Percentiles rank a stretch among this genome's conserved stretches.
These are phyloP conservation scores for Bretschneidera sinensis DNA, from an alignment of 345 rosid genomes.

Conservation along the genomic window DNA sequence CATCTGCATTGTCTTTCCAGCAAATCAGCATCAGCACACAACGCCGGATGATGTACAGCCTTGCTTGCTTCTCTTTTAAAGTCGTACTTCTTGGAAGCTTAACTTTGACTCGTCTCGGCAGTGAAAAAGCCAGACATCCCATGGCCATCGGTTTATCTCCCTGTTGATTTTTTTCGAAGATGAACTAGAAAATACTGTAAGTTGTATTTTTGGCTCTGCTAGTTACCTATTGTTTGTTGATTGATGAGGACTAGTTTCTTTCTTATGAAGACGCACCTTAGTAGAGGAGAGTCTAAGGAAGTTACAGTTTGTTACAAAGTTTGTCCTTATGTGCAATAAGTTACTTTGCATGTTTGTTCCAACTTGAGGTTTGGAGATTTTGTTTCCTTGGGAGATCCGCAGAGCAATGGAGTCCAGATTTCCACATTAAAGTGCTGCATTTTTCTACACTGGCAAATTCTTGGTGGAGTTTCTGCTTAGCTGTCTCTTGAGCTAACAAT, in stretches of 20 bases:
- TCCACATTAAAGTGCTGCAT: conserved; percentile 8
- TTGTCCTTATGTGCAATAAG: conserved; percentile 15
- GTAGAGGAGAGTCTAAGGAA: conserved; percentile 5
- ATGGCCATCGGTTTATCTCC: conserved; percentile 11
- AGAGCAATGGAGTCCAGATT: conserved; percentile 2
- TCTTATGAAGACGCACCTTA: conserved; percentile 1
- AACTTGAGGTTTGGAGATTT: conserved; percentile 2
- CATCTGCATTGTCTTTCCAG: conserved; percentile 31
- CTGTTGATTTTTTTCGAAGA: conserved; percentile 7
- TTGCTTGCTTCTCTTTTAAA: conserved; percentile 30
- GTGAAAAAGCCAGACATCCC: conserved; percentile 14
- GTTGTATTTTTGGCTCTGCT: neutral
- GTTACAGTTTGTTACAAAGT: conserved; percentile 29
- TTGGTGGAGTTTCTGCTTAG: conserved; percentile 8
- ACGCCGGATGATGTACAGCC: conserved; percentile 31
- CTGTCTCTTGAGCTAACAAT: conserved; percentile 2
- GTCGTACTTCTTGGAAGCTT: conserved; percentile 12
- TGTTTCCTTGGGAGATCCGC: conserved; percentile 20
- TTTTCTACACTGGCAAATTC: conserved; percentile 9
- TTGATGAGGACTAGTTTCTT: neutral
- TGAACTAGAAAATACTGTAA: conserved; percentile 1
- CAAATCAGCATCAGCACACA: conserved; percentile 36
- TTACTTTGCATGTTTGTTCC: neutral
- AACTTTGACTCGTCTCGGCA: conserved; percentile 12
- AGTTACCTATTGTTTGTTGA: conserved; percentile 6